These are phyloP conservation scores for Pelargonium cotyledonis DNA, from an alignment of 441 rosid genomes.

Conservation along the genomic window DNA sequence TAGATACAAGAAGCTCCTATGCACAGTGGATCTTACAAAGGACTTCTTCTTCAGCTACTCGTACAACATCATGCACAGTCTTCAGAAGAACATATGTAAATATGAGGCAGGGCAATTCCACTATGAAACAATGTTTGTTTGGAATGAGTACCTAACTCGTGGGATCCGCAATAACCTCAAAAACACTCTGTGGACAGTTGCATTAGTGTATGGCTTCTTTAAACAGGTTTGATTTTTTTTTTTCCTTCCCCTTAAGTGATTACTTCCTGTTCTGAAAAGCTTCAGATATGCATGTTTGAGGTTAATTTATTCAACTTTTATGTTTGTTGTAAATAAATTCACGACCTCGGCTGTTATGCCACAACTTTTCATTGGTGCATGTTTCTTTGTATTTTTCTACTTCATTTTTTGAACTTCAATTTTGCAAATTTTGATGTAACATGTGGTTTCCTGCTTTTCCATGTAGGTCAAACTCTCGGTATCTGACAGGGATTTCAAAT, in stretches of 20 bases:
- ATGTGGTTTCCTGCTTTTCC: slow-evolving; percentile 14
- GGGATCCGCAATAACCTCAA: slow-evolving; percentile 80
- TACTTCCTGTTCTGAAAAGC: neutral
- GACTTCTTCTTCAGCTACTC: slow-evolving; percentile 99
- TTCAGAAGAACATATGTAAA: slow-evolving; percentile 74
- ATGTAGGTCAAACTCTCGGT: slow-evolving; percentile 61
- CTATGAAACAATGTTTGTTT: slow-evolving; percentile 94
- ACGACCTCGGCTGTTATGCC: neutral
- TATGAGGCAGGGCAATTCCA: slow-evolving; percentile 58
- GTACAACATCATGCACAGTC: slow-evolving; percentile 85
- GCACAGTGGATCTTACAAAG: slow-evolving; percentile 86
- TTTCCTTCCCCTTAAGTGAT: too few relatives aligned
- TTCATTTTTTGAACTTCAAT: neutral
- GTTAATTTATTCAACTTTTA: neutral
- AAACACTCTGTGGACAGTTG: slow-evolving; percentile 94
- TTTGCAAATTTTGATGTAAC: neutral
- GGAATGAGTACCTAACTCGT: slow-evolving; percentile 95
- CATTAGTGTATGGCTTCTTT: slow-evolving; percentile 91
- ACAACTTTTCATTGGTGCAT: neutral
- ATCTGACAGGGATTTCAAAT: slow-evolving; percentile 63
- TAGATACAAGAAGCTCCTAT: slow-evolving; percentile 97
- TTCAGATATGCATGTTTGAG: neutral
- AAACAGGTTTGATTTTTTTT: slow-evolving; percentile 59
- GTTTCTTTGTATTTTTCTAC: neutral
- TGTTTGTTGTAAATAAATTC: neutral